A percentile compares a stretch with the other conserved stretches of the same genome.
Conservation (phyloP, 768 basidiomycete genomes). For the Russula foetens region DNA sequence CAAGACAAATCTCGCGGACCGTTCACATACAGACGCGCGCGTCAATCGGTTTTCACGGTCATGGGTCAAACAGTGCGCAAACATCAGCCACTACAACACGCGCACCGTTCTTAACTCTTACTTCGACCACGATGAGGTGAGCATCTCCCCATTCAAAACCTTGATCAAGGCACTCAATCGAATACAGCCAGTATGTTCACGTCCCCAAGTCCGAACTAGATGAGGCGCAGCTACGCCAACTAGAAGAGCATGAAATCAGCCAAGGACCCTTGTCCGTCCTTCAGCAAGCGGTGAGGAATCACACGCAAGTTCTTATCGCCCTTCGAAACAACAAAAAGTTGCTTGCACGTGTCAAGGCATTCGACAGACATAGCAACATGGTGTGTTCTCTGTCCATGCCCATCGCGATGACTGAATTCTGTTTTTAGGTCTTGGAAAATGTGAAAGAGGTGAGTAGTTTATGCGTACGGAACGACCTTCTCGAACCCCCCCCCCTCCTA, state of each 20-base stretch:
- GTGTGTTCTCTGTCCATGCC: constrained; percentile 35
- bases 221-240: constrained; percentile 89
- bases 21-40: too few relatives aligned
- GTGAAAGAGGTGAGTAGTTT: constrained; percentile 75
- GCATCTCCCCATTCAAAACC: background rate
- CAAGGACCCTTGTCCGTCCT: constrained; percentile 95
- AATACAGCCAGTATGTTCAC: constrained; percentile 88
- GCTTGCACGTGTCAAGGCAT: constrained; percentile 92
- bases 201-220: constrained; percentile 96
- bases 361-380: constrained; percentile 99
- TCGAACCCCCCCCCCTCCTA: background rate
- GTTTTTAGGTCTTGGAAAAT: constrained; percentile 81
- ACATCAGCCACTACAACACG: background rate
- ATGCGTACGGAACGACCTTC: background rate
- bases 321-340: constrained; percentile 98
- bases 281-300: constrained; percentile 95
- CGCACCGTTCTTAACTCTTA: background rate
- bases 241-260: constrained; percentile 98
- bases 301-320: constrained; percentile 95
- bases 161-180: background rate
- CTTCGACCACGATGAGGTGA: constrained; percentile 18
- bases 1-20: background rate
- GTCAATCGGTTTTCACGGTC: too few relatives aligned
- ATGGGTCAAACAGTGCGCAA: background rate
- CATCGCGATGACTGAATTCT: constrained; percentile 8